phyloP scores from a whole-genome alignment of 108 stramenopile species.

The Skeletonema marinoi region DNA sequence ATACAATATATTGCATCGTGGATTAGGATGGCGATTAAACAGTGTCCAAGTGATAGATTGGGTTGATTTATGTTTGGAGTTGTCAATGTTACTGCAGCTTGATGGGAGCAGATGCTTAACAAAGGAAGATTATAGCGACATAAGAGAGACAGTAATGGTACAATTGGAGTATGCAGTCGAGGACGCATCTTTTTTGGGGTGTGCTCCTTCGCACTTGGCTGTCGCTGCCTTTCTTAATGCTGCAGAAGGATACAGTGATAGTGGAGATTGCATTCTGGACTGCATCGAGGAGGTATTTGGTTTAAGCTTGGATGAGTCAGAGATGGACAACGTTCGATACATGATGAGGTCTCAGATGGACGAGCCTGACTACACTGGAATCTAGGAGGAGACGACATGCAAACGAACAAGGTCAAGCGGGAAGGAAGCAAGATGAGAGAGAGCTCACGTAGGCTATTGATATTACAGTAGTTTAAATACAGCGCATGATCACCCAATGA shows the following conservation, averaged over 20 bases:
- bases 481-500: no score
- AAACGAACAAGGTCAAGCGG: no score
- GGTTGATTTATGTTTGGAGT: background rate
- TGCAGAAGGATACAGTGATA: background rate
- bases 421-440: no score
- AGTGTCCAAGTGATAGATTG: background rate
- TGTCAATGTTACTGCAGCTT: background rate
- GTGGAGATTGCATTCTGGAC: background rate
- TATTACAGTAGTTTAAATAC: no score
- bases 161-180: background rate
- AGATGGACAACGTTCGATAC: background rate
- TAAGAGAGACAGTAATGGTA: background rate
- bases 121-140: background rate
- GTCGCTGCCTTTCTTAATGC: conserved; percentile 1
- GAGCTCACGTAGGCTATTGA: no score
- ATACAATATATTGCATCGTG: background rate
- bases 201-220: background rate
- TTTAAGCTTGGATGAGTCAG: background rate
- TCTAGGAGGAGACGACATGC: no score
- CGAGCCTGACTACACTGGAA: background rate
- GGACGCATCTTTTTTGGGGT: background rate
- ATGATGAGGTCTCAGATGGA: background rate
- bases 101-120: background rate
- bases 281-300: background rate
- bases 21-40: background rate